Conservation (phyloP, 2,329 filamentous ascomycete genomes). For the Aureobasidium subglaciale region DNA sequence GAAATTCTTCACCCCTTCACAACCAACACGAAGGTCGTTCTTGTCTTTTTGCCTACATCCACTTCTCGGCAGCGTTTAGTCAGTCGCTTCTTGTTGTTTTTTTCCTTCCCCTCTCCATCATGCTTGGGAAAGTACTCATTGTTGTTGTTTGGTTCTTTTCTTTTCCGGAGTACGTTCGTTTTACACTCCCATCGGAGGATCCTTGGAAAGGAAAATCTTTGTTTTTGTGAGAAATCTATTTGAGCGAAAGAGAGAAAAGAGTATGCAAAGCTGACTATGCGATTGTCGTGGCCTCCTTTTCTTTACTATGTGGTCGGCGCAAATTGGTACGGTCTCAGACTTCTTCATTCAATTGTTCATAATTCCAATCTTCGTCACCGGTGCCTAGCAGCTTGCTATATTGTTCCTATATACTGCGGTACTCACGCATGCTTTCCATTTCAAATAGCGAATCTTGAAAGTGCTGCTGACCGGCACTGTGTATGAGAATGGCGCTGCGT, state of each 20-base stretch:
- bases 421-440: no score
- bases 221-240: conserved; percentile 10
- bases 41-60: conserved; percentile 2
- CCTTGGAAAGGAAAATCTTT: conserved; percentile 7
- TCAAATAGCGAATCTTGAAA: background rate
- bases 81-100: conserved; percentile 14
- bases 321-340: background rate
- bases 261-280: background rate
- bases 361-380: background rate
- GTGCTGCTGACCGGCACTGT: background rate
- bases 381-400: no score
- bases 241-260: conserved; percentile 7
- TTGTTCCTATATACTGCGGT: no score
- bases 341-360: conserved; percentile 3
- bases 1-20: conserved; percentile 10
- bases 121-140: conserved; percentile 3
- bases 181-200: background rate
- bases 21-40: background rate
- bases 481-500: background rate
- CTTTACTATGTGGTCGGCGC: background rate
- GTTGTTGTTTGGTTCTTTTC: conserved; percentile 12
- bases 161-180: conserved; percentile 7
- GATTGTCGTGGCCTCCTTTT: conserved; percentile 8
- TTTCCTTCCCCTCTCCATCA: background rate
- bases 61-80: conserved; percentile 13